Evolutionary conservation across 306 rosid species (phyloP).

Genomic region (Cucurbita pepo): DNA sequence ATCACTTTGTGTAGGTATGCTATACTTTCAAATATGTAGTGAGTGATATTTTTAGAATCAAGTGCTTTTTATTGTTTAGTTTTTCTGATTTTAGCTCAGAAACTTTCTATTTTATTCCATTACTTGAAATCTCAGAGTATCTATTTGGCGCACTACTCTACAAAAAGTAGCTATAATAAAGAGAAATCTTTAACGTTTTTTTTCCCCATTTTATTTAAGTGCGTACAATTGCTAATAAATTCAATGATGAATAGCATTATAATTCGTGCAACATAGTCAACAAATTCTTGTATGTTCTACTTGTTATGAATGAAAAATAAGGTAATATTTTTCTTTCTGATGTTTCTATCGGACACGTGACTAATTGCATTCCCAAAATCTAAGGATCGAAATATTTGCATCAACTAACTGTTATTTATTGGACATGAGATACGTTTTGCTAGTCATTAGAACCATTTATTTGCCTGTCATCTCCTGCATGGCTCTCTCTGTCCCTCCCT

Average conservation of each 20-base stretch:
- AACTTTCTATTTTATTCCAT: background rate
- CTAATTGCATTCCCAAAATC: background rate
- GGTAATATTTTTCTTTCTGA: background rate
- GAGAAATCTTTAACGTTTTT: background rate
- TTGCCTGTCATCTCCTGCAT: background rate
- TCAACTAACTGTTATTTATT: background rate
- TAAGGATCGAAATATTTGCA: background rate
- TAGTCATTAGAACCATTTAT: background rate
- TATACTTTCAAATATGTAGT: slow-evolving; percentile 6
- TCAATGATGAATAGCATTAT: background rate
- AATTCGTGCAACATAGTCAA: background rate
- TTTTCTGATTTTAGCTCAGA: background rate
- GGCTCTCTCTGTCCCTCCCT: background rate
- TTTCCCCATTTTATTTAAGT: background rate
- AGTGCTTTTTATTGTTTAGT: background rate
- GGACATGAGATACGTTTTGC: background rate
- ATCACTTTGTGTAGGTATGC: slow-evolving; percentile 69
- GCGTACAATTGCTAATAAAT: background rate
- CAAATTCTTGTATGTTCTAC: background rate
- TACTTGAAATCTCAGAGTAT: background rate
- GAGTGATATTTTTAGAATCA: background rate
- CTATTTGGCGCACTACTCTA: background rate
- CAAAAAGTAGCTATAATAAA: background rate
- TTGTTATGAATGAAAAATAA: background rate
- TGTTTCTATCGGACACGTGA: background rate